Conservation (phyloP, 495 filamentous ascomycete genomes). For the Penicillium ochrochloron region DNA sequence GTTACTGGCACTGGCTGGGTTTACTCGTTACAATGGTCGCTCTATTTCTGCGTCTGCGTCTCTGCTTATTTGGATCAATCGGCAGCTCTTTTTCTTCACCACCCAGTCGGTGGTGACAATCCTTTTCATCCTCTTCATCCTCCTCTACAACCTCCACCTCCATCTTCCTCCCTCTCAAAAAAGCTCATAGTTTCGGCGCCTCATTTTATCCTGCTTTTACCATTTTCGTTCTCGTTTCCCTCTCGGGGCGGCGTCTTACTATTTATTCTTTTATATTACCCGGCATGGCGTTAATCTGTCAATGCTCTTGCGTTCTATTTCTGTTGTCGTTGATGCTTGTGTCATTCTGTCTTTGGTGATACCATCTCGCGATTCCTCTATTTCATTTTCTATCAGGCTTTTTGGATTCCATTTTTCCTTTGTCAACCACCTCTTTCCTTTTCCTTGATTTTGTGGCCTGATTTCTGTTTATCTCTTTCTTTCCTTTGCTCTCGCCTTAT, state of each 20-base stretch:
- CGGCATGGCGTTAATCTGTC: slow-evolving; percentile 30
- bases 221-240: slow-evolving; percentile 23
- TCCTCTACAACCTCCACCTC: no score
- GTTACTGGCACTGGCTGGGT: slow-evolving; percentile 33
- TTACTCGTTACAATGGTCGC: slow-evolving; percentile 29
- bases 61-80: slow-evolving; percentile 19
- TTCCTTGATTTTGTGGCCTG: slow-evolving; percentile 4
- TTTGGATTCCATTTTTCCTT: slow-evolving; percentile 12
- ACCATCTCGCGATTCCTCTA: slow-evolving; percentile 47
- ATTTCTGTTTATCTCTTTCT: slow-evolving; percentile 6
- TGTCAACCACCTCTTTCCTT: neutral
- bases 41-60: slow-evolving; percentile 18
- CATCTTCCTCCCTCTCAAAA: slow-evolving; percentile 8
- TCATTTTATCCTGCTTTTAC: slow-evolving; percentile 15
- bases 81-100: slow-evolving; percentile 14
- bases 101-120: slow-evolving; percentile 19
- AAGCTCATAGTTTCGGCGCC: slow-evolving; percentile 38
- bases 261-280: slow-evolving; percentile 22
- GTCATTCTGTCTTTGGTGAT: slow-evolving; percentile 47
- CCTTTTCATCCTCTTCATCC: neutral
- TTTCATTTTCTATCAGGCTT: slow-evolving; percentile 11
- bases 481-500: neutral
- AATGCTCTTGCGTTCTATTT: slow-evolving; percentile 19
- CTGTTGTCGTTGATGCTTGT: slow-evolving; percentile 31
- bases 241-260: slow-evolving; percentile 39